A percentile compares a stretch with the other conserved stretches of the same genome.
phyloP scores from a whole-genome alignment of 2,329 filamentous ascomycete species.

The Penicillium aurantiogriseum region DNA sequence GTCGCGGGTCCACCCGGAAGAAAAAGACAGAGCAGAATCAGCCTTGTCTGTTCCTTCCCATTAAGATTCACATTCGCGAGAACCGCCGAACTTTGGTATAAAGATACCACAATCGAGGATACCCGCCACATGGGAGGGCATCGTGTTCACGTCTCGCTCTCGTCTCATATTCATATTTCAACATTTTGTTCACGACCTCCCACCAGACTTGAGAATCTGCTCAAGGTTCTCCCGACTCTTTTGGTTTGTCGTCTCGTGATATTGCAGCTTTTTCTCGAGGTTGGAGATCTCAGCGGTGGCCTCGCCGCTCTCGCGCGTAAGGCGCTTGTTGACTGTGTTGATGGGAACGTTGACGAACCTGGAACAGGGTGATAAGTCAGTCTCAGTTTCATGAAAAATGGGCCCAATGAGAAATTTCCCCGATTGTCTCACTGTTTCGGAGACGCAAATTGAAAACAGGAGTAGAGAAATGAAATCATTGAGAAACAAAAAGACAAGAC shows the following conservation, averaged over 20 bases:
- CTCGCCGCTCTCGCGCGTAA: conserved; percentile 71
- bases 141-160: background rate
- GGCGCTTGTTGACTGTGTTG: conserved; percentile 69
- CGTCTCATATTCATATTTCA: background rate
- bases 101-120: background rate
- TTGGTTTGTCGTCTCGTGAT: conserved; percentile 91
- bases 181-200: conserved; percentile 28
- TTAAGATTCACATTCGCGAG: background rate
- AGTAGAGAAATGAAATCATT: conserved; percentile 15
- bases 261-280: conserved; percentile 84
- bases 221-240: conserved; percentile 91
- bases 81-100: background rate
- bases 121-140: background rate
- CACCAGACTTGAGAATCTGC: conserved; percentile 69
- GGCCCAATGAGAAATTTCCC: background rate
- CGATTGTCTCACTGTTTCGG: background rate
- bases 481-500: conserved; percentile 13
- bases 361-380: conserved; percentile 1
- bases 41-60: background rate
- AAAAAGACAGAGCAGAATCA: background rate
- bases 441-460: background rate
- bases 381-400: background rate
- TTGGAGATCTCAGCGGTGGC: conserved; percentile 75
- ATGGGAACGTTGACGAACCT: conserved; percentile 87
- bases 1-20: background rate